Evolutionary conservation across 176 grass and related monocot species (phyloP), one percentile per base, ranked within the genome.

Genomic region (Luzula sylvatica): DNA sequence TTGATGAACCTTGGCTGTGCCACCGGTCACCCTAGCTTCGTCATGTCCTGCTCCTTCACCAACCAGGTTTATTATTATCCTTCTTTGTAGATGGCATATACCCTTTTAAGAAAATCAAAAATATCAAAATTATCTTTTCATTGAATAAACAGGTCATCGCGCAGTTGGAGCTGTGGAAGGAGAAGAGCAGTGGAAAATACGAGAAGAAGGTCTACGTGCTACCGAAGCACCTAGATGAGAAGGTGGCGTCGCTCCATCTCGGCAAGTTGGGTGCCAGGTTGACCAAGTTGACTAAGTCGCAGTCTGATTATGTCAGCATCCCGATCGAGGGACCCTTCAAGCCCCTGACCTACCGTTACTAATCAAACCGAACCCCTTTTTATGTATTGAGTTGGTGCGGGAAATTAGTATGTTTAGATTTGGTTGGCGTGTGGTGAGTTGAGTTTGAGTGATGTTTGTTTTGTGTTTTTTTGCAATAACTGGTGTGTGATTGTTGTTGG

Each of bases 41-140:
- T 98, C 78, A 98, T 98, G 92, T 98, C 92, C 22, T 98, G 92
- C 68, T 98, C 81, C 1, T 98, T 98, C 65, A 98, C 92, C 11
- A 98, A 98, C 78, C 92, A 98, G 85, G 92, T 87, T 75, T 16
- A 55, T 46, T 32, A 15, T 15, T 49, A 20, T 26, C n/a, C 19
- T 23, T 26, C 15, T 53, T 23, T 42, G 13, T 39, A 21, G 23
- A 16, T 11, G 3, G 42, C 58, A 20, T 26, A 1, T 14, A 8
- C 1, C 18, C 12, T 3, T 28, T 21, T 21, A 26, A n/a, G n/a
- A n/a, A n/a, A n/a, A n/a, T n/a, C n/a, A n/a, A n/a, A n/a, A n/a
- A n/a, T n/a, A n/a, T n/a, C n/a, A n/a, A n/a, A n/a, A n/a, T n/a
- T n/a, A n/a, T n/a, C n/a, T n/a, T 3, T 6, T 57, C 74, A 26